Base-by-base conservation (phyloP, 2,329 filamentous ascomycete genomes). In the Diaporthe ampelina region DNA sequence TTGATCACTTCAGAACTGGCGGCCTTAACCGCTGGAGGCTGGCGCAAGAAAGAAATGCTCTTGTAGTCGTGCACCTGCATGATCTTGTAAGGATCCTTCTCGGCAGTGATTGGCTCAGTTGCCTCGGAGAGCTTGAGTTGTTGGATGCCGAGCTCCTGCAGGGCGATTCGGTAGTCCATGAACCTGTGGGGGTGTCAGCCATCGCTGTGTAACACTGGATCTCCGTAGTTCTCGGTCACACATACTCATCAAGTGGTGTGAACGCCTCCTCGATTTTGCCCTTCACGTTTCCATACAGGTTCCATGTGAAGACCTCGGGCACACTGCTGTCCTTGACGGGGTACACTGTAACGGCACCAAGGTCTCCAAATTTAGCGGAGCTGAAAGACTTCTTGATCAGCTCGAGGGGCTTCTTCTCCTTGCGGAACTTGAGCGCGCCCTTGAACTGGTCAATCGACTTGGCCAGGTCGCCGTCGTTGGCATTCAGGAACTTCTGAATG, bases 21-120 rank as follows among this genome's bases (percentile, higher is more conserved):
- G 4, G 91, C 88, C 83, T 94, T 95, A 83, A 97, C 92, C 73
- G 89, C 87, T 0, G 94, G 90, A 73, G 96, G 93, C 86, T 94
- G 92, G 75, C 94, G 92, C 78, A 98, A 88, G 88, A 98, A 98
- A 80, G 92, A 94, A 81, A 97, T 92, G 76, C 91, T 92, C 79
- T 94, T 91, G 87, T 98, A 98, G 86, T 98, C 96, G 85, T 98
- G 96, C 37, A 98, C 92, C 84, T 98, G 95, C 79, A 94, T 90
- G 86, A 97, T 95, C 84, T 96, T 94, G 85, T 98, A 97, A 0
- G 94, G 94, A 81, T 98, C 96, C 77, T 90, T 86, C 76, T 91
- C 92, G 73, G 94, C 92, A 2, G 93, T 91, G 79, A 95, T 94
- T 56, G 91, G 89, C 77, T 88, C 85, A 11, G 91, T 95, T 69